A percentile compares a stretch with the other conserved stretches of the same genome.
Evolutionary conservation across 345 rosid genomes (phyloP).

Genomic region (Viola odorata): DNA sequence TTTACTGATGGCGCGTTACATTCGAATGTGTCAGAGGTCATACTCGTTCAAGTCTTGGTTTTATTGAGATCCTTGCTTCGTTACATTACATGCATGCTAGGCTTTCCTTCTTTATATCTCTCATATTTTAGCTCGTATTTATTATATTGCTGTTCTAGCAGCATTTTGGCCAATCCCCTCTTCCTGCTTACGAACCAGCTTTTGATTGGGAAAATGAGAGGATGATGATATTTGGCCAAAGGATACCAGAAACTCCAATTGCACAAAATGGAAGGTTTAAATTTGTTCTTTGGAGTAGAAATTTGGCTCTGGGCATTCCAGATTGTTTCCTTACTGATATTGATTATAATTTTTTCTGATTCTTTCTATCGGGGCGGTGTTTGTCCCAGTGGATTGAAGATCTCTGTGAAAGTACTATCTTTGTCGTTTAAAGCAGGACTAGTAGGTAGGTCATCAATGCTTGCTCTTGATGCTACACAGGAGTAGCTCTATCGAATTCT

Average conservation of each 20-base stretch:
- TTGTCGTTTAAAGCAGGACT: constrained; percentile 85
- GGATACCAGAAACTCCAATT: constrained; percentile 71
- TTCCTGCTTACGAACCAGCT: constrained; percentile 99
- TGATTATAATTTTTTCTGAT: constrained; percentile 1
- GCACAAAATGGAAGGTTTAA: constrained; percentile 63
- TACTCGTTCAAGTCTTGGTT: neutral
- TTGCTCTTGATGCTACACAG: neutral
- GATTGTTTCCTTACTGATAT: constrained; percentile 1
- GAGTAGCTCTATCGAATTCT: neutral
- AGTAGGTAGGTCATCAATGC: constrained; percentile 50
- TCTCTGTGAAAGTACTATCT: constrained; percentile 82
- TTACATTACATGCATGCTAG: neutral
- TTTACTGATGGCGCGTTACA: constrained; percentile 36
- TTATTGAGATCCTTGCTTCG: constrained; percentile 1
- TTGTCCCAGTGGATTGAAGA: constrained; percentile 79
- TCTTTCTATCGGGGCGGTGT: constrained; percentile 15
- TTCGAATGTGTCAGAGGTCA: constrained; percentile 45
- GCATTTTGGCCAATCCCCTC: constrained; percentile 91
- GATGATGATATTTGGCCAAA: constrained; percentile 81
- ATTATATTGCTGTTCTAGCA: constrained; percentile 26
- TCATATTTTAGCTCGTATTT: constrained; percentile 8
- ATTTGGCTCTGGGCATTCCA: neutral
- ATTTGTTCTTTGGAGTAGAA: constrained; percentile 2
- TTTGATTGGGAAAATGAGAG: constrained; percentile 99
- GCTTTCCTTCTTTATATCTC: neutral